phyloP scores from a whole-genome alignment of 352 stramenopile genomes.

The Stramenopiles sp. region DNA sequence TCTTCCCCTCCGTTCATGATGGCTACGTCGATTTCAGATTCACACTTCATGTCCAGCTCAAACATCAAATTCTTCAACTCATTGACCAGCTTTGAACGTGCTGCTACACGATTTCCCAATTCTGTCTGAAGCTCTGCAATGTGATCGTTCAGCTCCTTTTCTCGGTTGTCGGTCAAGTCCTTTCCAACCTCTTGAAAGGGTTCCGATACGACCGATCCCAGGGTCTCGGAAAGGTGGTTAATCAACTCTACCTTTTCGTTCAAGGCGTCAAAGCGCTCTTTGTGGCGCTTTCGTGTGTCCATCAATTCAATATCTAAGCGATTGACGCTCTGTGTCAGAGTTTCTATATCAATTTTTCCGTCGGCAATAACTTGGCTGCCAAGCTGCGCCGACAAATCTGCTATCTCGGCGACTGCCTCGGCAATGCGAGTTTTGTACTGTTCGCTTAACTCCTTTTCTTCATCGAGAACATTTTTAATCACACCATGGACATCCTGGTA shows the following conservation, averaged over 20 bases:
- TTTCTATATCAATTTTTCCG: neutral
- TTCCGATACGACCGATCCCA: neutral
- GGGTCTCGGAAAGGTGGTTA: neutral
- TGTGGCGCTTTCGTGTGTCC: neutral
- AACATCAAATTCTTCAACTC: slow-evolving; percentile 14
- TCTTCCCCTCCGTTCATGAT: neutral
- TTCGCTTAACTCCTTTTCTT: slow-evolving; percentile 6
- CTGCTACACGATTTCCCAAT: neutral
- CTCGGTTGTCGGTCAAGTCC: neutral
- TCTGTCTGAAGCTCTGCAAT: slow-evolving; percentile 1
- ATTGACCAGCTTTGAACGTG: neutral
- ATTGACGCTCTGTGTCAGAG: slow-evolving; percentile 2
- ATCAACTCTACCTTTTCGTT: neutral
- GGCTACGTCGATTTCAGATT: neutral
- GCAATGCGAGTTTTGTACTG: slow-evolving; percentile 13
- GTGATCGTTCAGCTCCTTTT: neutral
- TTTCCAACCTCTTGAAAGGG: neutral
- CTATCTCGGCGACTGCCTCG: neutral
- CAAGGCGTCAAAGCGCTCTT: neutral
- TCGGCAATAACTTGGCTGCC: neutral
- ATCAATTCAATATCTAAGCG: neutral
- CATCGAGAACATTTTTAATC: neutral
- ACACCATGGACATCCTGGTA: neutral
- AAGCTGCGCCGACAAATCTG: neutral
- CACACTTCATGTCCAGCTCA: slow-evolving; percentile 4